These are phyloP conservation scores for Coemansia sp. DNA, from an alignment of 192 early-diverging fungal genomes.

Conservation along the genomic window DNA sequence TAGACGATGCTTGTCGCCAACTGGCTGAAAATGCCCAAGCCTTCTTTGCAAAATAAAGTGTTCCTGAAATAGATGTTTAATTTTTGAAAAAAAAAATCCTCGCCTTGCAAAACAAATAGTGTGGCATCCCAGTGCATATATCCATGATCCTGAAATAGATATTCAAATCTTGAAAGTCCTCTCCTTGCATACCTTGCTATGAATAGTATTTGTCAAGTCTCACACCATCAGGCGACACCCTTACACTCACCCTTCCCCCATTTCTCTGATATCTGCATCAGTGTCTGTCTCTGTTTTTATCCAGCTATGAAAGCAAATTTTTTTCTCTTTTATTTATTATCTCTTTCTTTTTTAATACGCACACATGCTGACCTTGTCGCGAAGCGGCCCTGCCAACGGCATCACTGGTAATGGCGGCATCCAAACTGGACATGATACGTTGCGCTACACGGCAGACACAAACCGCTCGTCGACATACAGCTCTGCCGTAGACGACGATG, in stretches of 20 bases:
- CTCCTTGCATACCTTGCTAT: not conserved
- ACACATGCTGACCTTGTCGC: slow-evolving; percentile 32
- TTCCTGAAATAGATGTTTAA: too few species aligned
- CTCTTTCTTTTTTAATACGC: not conserved
- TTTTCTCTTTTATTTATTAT: not conserved
- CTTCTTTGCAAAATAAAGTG: slow-evolving; percentile 20
- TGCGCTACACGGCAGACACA: slow-evolving; percentile 11
- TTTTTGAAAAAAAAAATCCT: too few species aligned
- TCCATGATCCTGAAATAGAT: not conserved
- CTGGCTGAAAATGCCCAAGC: slow-evolving; percentile 32
- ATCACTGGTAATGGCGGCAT: not conserved
- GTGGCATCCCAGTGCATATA: too few species aligned
- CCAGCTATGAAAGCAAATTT: not conserved
- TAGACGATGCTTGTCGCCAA: slow-evolving; percentile 12
- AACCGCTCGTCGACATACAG: slow-evolving; percentile 41
- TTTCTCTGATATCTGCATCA: not conserved
- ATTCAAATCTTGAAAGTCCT: too few species aligned
- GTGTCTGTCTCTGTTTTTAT: not conserved
- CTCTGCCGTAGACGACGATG: slow-evolving; percentile 9
- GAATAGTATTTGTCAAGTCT: not conserved
- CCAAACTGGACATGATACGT: not conserved
- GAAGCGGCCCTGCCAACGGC: slow-evolving; percentile 4
- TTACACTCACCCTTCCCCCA: not conserved
- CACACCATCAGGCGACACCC: not conserved
- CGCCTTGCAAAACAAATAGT: not conserved